These are phyloP conservation scores for Leonotis leonurus DNA, from an alignment of 257 asterid species.

Conservation along the genomic window DNA sequence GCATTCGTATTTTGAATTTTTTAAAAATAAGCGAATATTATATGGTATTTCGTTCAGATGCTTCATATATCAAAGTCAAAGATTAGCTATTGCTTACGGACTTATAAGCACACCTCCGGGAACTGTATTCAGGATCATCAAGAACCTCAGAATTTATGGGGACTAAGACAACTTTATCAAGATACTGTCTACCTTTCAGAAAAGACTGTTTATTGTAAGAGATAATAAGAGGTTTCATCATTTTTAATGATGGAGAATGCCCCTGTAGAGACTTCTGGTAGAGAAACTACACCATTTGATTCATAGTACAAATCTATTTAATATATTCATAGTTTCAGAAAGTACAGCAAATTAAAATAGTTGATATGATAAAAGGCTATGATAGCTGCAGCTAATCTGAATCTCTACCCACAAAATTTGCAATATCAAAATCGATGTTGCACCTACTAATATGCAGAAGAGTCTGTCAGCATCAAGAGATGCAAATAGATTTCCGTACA, in stretches of 20 bases:
- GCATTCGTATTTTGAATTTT: too few species aligned
- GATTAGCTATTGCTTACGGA: conserved; percentile 40
- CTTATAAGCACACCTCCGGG: conserved; percentile 36
- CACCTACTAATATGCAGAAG: neutral
- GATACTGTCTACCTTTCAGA: conserved; percentile 36
- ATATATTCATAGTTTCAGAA: neutral
- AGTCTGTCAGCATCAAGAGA: neutral
- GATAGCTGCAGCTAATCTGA: neutral
- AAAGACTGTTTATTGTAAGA: conserved; percentile 35
- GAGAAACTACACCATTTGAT: neutral
- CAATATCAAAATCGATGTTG: neutral
- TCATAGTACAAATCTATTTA: neutral
- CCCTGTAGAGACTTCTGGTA: conserved; percentile 47
- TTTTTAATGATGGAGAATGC: conserved; percentile 40
- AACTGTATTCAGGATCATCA: conserved; percentile 35
- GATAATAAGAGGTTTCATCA: conserved; percentile 50
- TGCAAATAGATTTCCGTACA: neutral
- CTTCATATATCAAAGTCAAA: conserved; percentile 45
- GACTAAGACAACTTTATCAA: conserved; percentile 44
- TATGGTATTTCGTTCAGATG: too few species aligned
- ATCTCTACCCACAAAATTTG: neutral
- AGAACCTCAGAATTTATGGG: conserved; percentile 45
- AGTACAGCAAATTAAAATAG: neutral
- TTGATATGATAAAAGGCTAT: neutral
- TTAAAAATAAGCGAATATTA: too few species aligned